phyloP scores from a whole-genome alignment of 768 basidiomycete genomes.

The Rhodosporidiobolus sp. region DNA sequence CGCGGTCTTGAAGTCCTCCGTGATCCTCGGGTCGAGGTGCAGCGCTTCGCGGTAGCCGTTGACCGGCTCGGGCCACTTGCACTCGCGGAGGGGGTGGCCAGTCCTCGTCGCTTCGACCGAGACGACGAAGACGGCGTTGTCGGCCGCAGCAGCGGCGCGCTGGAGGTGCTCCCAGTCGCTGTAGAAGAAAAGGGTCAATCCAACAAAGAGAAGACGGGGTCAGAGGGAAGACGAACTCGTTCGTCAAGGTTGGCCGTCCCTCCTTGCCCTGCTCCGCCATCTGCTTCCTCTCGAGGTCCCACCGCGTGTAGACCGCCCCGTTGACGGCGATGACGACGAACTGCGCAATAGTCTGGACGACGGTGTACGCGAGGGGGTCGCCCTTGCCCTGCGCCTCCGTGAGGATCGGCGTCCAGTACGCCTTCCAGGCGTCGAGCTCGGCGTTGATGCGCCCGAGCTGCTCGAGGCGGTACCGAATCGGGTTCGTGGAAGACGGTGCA shows the following conservation, averaged over 20 bases:
- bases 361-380: slow-evolving; percentile 32
- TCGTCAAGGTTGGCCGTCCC: slow-evolving; percentile 17
- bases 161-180: slow-evolving; percentile 33
- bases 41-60: slow-evolving; percentile 9
- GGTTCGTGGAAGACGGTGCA: slow-evolving; percentile 1
- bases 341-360: slow-evolving; percentile 15
- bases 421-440: slow-evolving; percentile 27
- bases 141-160: slow-evolving; percentile 21
- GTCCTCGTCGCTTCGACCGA: slow-evolving; percentile 15
- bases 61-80: slow-evolving; percentile 9
- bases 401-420: slow-evolving; percentile 32
- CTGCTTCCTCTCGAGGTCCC: slow-evolving; percentile 29
- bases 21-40: slow-evolving; percentile 17
- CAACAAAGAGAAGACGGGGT: neutral
- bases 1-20: slow-evolving; percentile 38
- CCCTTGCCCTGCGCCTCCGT: slow-evolving; percentile 21
- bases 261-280: slow-evolving; percentile 31
- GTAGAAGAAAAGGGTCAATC: neutral
- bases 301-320: slow-evolving; percentile 28
- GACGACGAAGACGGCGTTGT: slow-evolving; percentile 21
- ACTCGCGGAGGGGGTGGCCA: slow-evolving; percentile 13
- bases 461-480: slow-evolving; percentile 30
- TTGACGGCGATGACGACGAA: slow-evolving; percentile 33
- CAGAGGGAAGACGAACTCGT: slow-evolving; percentile 5
- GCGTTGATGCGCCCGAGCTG: slow-evolving; percentile 26